A percentile compares a stretch with the other conserved stretches of the same genome.
These are phyloP conservation scores for Neurospora terricola DNA, from an alignment of 495 filamentous ascomycete species.

Conservation along the genomic window DNA sequence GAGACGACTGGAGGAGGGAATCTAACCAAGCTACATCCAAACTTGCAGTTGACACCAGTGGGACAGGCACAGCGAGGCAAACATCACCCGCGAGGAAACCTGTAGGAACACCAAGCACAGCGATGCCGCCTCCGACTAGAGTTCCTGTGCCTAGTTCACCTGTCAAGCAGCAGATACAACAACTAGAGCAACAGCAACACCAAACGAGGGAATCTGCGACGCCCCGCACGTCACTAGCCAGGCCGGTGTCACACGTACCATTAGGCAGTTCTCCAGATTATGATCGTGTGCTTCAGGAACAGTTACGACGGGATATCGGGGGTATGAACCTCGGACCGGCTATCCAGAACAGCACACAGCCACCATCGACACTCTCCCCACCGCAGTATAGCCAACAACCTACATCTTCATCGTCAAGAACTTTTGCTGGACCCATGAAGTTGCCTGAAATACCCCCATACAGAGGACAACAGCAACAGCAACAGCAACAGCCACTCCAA, in stretches of 20 bases:
- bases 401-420: slow-evolving; percentile 7
- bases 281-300: slow-evolving; percentile 47
- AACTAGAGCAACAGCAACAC: background rate
- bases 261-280: slow-evolving; percentile 41
- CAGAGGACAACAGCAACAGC: slow-evolving; percentile 26
- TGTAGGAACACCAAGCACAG: slow-evolving; percentile 16
- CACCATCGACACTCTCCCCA: background rate
- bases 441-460: slow-evolving; percentile 47
- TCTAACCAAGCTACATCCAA: slow-evolving; percentile 29
- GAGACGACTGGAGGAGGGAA: slow-evolving; percentile 35
- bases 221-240: slow-evolving; percentile 32
- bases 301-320: slow-evolving; percentile 50
- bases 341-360: slow-evolving; percentile 16
- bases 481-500: slow-evolving; percentile 22
- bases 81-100: slow-evolving; percentile 53
- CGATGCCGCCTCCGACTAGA: slow-evolving; percentile 44
- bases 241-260: slow-evolving; percentile 23
- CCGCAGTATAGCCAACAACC: slow-evolving; percentile 12
- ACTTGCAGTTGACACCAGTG: slow-evolving; percentile 17
- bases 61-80: slow-evolving; percentile 28
- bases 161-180: slow-evolving; percentile 19
- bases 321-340: slow-evolving; percentile 32
- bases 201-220: slow-evolving; percentile 27
- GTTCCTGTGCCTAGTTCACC: slow-evolving; percentile 53
- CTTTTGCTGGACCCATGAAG: slow-evolving; percentile 25